Conservation (phyloP, 2,329 filamentous ascomycete species). For the Akanthomyces dipterigenus region DNA sequence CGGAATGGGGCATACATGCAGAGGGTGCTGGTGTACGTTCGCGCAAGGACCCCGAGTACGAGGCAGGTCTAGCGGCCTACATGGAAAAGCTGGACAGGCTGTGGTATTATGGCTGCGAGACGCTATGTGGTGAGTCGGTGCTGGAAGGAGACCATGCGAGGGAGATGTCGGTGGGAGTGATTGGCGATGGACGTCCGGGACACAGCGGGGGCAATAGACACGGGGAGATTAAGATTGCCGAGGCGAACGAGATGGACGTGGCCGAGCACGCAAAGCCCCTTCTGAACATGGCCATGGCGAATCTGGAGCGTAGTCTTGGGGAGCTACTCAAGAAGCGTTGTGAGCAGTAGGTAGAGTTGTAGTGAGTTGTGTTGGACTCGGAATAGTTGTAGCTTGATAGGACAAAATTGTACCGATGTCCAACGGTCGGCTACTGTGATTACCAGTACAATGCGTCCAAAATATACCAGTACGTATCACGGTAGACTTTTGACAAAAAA, state of each 20-base stretch:
- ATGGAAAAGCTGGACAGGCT: conserved; percentile 5
- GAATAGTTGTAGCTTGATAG: background rate
- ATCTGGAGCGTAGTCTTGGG: conserved; percentile 5
- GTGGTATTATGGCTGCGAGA: conserved; percentile 35
- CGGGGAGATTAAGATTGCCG: conserved; percentile 26
- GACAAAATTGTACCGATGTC: background rate
- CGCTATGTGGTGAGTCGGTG: conserved; percentile 27
- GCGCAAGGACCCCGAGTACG: background rate
- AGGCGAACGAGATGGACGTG: conserved; percentile 31
- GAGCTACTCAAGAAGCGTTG: background rate
- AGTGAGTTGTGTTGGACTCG: background rate
- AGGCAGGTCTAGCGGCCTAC: background rate
- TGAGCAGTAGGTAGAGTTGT: background rate
- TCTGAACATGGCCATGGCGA: conserved; percentile 33
- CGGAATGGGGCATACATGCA: background rate
- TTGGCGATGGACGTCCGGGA: conserved; percentile 30
- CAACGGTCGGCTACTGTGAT: no score
- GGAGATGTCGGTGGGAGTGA: conserved; percentile 28
- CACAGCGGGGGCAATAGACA: conserved; percentile 20
- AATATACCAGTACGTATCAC: no score
- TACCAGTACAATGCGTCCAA: no score
- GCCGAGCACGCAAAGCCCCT: conserved; percentile 35
- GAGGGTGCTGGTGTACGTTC: background rate
- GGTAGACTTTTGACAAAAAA: no score
- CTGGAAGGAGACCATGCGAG: conserved; percentile 25